A percentile compares a stretch with the other conserved stretches of the same genome.
phyloP scores from a whole-genome alignment of 1,284 basidiomycete genomes.

The Irpex sp. region DNA sequence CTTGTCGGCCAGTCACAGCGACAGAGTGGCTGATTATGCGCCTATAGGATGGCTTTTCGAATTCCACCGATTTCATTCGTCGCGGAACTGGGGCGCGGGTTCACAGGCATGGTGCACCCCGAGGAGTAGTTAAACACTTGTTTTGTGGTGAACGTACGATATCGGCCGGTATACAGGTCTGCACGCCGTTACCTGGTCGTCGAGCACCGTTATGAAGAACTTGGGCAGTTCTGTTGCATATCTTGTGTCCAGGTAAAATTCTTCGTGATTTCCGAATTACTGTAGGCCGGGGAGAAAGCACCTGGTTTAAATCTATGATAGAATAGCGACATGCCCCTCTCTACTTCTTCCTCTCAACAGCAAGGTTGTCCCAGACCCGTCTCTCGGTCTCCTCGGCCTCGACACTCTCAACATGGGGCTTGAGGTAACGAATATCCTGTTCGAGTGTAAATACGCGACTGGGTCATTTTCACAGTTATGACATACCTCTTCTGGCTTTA shows the following conservation, averaged over 20 bases:
- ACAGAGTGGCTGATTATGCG: too few species aligned
- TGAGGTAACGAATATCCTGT: conserved; percentile 91
- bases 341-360: conserved; percentile 58
- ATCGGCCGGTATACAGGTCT: too few species aligned
- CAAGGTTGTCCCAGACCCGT: conserved; percentile 78
- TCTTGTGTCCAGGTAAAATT: neutral
- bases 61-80: too few species aligned
- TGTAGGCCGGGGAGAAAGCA: neutral
- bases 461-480: neutral
- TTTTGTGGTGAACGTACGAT: too few species aligned
- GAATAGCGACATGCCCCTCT: neutral
- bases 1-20: too few species aligned
- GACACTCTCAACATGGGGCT: conserved; percentile 77
- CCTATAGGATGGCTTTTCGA: too few species aligned
- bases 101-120: too few species aligned
- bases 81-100: too few species aligned
- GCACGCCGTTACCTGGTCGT: neutral
- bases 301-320: neutral
- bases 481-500: conserved; percentile 72
- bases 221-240: neutral
- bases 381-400: conserved; percentile 81
- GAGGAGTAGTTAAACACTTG: too few species aligned
- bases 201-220: neutral
- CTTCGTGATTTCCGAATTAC: neutral
- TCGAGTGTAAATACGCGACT: neutral